A percentile compares a stretch with the other conserved stretches of the same genome.
Evolutionary conservation across 768 basidiomycete genomes (phyloP).

Genomic region (Sarcodon aspratus): DNA sequence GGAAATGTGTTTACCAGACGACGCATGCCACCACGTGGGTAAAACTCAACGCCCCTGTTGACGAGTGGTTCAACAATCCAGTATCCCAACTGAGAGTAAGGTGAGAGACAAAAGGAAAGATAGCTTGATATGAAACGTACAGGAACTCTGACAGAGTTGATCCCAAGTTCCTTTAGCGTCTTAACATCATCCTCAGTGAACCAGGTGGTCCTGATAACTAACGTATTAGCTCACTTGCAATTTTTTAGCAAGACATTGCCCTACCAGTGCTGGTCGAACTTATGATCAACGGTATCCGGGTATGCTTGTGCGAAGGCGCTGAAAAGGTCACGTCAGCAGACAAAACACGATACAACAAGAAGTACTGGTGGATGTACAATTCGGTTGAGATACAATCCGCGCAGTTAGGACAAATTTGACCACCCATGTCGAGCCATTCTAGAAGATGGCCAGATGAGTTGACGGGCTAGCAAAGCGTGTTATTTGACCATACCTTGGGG

Average conservation of each 20-base stretch:
- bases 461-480: not conserved
- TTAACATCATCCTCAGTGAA: slow-evolving; percentile 55
- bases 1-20: slow-evolving; percentile 37
- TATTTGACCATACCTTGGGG: slow-evolving; percentile 36
- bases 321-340: not conserved
- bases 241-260: slow-evolving; percentile 1
- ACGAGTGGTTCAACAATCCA: slow-evolving; percentile 75
- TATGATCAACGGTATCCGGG: slow-evolving; percentile 44
- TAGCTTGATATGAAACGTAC: slow-evolving; percentile 24
- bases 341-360: not conserved
- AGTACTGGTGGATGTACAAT: slow-evolving; percentile 32
- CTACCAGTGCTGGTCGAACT: slow-evolving; percentile 56
- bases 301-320: slow-evolving; percentile 53
- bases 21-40: slow-evolving; percentile 56
- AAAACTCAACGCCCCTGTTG: slow-evolving; percentile 46
- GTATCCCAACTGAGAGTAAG: slow-evolving; percentile 49
- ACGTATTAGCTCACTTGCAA: not conserved
- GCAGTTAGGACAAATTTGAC: slow-evolving; percentile 47
- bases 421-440: slow-evolving; percentile 74
- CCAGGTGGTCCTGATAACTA: slow-evolving; percentile 32
- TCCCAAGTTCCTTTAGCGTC: slow-evolving; percentile 37
- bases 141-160: slow-evolving; percentile 72
- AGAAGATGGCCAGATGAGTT: not conserved
- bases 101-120: not conserved
- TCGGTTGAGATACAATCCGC: slow-evolving; percentile 54